phyloP scores from a whole-genome alignment of 345 rosid species.

The Microthlaspi erraticum region DNA sequence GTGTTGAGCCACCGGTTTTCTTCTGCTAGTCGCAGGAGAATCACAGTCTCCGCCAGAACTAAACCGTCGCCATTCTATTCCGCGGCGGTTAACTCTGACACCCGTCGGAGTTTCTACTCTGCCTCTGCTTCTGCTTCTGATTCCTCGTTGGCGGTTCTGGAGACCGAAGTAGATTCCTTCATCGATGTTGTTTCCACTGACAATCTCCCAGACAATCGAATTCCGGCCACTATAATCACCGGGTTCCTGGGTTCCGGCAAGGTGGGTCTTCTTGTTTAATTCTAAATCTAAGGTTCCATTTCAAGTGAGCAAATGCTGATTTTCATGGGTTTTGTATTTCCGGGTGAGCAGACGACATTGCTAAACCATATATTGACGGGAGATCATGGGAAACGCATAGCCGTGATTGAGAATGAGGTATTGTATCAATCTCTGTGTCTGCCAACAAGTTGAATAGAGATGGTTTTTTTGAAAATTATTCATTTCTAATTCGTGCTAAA shows the following conservation, averaged over 20 bases:
- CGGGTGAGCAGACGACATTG: slow-evolving; percentile 72
- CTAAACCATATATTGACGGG: slow-evolving; percentile 92
- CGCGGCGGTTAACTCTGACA: slow-evolving; percentile 22
- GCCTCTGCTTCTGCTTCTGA: slow-evolving; percentile 51
- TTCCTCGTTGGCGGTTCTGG: slow-evolving; percentile 55
- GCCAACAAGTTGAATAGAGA: not conserved
- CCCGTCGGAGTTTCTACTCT: slow-evolving; percentile 54
- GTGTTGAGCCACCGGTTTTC: slow-evolving; percentile 43
- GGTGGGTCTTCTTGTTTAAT: slow-evolving; percentile 48
- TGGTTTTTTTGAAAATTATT: not conserved
- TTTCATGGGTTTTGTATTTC: not conserved
- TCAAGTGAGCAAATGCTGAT: not conserved
- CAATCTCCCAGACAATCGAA: slow-evolving; percentile 72
- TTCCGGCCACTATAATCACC: slow-evolving; percentile 93
- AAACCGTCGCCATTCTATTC: slow-evolving; percentile 39
- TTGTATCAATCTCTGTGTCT: not conserved
- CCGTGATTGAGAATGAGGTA: slow-evolving; percentile 98
- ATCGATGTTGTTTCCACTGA: slow-evolving; percentile 59
- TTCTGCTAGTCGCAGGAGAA: slow-evolving; percentile 39
- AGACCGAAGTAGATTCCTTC: slow-evolving; percentile 55
- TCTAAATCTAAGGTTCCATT: not conserved
- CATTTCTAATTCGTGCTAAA: slow-evolving; percentile 14
- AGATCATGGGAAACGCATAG: slow-evolving; percentile 90
- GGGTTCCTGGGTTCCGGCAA: slow-evolving; percentile 95
- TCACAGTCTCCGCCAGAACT: slow-evolving; percentile 45